A percentile compares a stretch with the other conserved stretches of the same genome.
These are phyloP conservation scores for Fragaria ananassa DNA, from an alignment of 306 rosid genomes.

Conservation along the genomic window DNA sequence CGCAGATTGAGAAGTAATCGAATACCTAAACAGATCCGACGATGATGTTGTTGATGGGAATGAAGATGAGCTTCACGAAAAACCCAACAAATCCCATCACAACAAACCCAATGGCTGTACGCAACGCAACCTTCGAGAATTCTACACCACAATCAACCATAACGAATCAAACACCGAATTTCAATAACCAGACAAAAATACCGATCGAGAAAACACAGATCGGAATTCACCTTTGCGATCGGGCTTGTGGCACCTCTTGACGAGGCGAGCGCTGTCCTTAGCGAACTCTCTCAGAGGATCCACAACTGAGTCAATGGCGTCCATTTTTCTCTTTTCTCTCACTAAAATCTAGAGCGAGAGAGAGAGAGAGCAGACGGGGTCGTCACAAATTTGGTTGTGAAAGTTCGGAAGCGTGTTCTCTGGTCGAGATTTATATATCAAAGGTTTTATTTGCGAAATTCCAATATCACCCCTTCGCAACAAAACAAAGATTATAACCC, in stretches of 20 bases:
- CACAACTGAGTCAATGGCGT: slow-evolving; percentile 67
- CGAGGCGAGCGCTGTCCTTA: slow-evolving; percentile 71
- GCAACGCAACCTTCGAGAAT: slow-evolving; percentile 70
- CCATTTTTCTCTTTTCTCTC: slow-evolving; percentile 36
- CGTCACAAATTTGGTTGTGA: neutral
- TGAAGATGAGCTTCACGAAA: slow-evolving; percentile 73
- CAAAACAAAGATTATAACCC: too few relatives aligned
- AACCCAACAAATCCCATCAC: slow-evolving; percentile 86
- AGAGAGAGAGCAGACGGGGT: neutral
- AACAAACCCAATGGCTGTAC: slow-evolving; percentile 76
- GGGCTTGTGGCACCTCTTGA: slow-evolving; percentile 73
- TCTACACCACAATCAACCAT: slow-evolving; percentile 28
- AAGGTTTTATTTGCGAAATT: neutral
- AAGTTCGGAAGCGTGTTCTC: neutral
- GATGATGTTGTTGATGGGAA: slow-evolving; percentile 77
- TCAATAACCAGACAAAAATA: neutral
- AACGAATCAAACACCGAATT: neutral
- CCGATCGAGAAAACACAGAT: neutral
- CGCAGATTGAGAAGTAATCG: neutral
- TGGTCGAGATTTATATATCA: neutral
- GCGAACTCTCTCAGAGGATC: slow-evolving; percentile 69
- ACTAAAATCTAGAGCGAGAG: neutral
- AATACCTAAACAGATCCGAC: slow-evolving; percentile 69
- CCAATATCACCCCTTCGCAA: neutral
- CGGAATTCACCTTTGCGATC: slow-evolving; percentile 56